phyloP scores from a whole-genome alignment of 345 rosid species.

The Anacardium occidentale region DNA sequence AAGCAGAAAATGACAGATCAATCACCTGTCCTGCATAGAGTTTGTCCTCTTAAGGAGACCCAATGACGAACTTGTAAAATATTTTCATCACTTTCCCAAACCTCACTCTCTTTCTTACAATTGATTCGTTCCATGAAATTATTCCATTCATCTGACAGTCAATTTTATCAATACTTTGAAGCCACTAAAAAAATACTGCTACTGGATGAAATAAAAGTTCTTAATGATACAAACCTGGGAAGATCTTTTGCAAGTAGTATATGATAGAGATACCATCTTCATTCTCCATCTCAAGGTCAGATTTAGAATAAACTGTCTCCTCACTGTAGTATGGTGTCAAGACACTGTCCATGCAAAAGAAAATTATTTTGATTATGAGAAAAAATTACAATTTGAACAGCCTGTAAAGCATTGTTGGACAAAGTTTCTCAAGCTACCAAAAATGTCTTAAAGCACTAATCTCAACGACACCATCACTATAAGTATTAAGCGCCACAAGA shows the following conservation, averaged over 20 bases:
- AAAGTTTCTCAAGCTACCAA: slow-evolving; percentile 12
- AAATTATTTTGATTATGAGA: slow-evolving; percentile 9
- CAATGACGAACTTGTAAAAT: slow-evolving; percentile 95
- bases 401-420: background rate
- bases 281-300: slow-evolving; percentile 92
- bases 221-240: slow-evolving; percentile 59
- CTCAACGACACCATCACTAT: background rate
- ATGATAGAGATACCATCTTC: slow-evolving; percentile 96
- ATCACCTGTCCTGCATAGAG: slow-evolving; percentile 87
- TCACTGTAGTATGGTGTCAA: slow-evolving; percentile 97
- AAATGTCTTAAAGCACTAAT: background rate
- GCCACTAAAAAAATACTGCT: slow-evolving; percentile 14
- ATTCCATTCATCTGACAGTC: slow-evolving; percentile 84
- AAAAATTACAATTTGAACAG: background rate
- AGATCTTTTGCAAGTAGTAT: slow-evolving; percentile 94
- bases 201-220: slow-evolving; percentile 11
- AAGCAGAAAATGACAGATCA: slow-evolving; percentile 19
- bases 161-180: background rate
- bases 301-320: slow-evolving; percentile 87
- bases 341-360: slow-evolving; percentile 56
- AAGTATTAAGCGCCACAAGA: background rate
- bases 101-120: slow-evolving; percentile 65
- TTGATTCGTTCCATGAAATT: slow-evolving; percentile 85
- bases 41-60: slow-evolving; percentile 97
- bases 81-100: slow-evolving; percentile 90